These are phyloP conservation scores for Fusarium bulbicola DNA, from an alignment of 2,329 filamentous ascomycete species.

Conservation along the genomic window DNA sequence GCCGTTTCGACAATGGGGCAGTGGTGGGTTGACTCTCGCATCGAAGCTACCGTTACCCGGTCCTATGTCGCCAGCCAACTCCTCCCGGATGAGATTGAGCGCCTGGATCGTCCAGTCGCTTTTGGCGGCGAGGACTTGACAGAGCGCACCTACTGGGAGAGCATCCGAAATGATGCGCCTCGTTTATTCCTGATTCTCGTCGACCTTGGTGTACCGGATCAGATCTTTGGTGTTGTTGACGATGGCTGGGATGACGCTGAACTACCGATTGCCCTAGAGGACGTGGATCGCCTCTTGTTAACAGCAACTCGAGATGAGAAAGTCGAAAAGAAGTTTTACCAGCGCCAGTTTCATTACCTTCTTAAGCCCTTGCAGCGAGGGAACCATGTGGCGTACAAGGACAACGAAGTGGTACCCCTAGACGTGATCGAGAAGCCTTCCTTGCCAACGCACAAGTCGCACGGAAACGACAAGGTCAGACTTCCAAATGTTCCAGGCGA, in stretches of 20 bases:
- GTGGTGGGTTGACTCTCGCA: constrained; percentile 78
- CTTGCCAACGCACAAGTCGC: constrained; percentile 48
- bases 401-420: constrained; percentile 75
- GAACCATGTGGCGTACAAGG: constrained; percentile 69
- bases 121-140: constrained; percentile 73
- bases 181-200: constrained; percentile 76
- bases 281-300: constrained; percentile 70
- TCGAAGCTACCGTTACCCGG: constrained; percentile 74
- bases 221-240: constrained; percentile 79
- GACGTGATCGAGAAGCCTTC: constrained; percentile 70
- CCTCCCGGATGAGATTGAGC: constrained; percentile 67
- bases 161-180: constrained; percentile 75
- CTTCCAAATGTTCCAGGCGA: constrained; percentile 69
- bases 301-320: constrained; percentile 67
- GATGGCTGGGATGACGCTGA: constrained; percentile 82
- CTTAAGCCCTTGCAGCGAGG: constrained; percentile 69
- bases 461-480: constrained; percentile 65
- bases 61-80: constrained; percentile 73
- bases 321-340: constrained; percentile 74
- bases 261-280: constrained; percentile 72
- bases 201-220: constrained; percentile 74
- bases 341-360: constrained; percentile 76
- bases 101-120: constrained; percentile 68
- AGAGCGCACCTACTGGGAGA: constrained; percentile 80
- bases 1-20: constrained; percentile 47